Percentiles rank a stretch among this genome's conserved stretches.
Conservation (phyloP, 371 early-diverging fungal species). For the Blakeslea trispora region DNA sequence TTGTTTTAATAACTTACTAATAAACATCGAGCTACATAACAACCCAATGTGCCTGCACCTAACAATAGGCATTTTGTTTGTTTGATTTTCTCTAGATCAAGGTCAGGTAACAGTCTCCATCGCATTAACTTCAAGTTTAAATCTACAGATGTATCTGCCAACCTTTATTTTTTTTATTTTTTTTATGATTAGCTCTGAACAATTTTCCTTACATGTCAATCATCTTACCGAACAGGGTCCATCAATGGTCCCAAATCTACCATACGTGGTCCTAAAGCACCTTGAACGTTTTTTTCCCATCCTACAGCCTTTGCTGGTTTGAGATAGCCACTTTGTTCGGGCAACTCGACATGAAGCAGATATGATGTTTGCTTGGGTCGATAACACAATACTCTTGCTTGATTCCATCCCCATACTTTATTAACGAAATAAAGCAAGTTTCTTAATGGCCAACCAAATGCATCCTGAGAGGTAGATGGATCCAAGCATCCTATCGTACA, state of each 20-base stretch:
- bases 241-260: slow-evolving; percentile 81
- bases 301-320: slow-evolving; percentile 69
- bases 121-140: slow-evolving; percentile 95
- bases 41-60: slow-evolving; percentile 96
- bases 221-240: slow-evolving; percentile 64
- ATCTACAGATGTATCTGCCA: slow-evolving; percentile 89
- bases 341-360: slow-evolving; percentile 26
- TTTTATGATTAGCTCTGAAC: no score
- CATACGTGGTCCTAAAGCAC: slow-evolving; percentile 81
- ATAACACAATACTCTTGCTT: slow-evolving; percentile 71
- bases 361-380: slow-evolving; percentile 53
- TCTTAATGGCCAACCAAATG: slow-evolving; percentile 91
- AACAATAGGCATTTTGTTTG: slow-evolving; percentile 79
- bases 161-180: no score
- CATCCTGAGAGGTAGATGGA: slow-evolving; percentile 65
- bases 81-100: slow-evolving; percentile 82
- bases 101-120: slow-evolving; percentile 87
- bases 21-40: slow-evolving; percentile 84
- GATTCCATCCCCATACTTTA: slow-evolving; percentile 41
- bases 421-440: slow-evolving; percentile 76
- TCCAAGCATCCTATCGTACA: slow-evolving; percentile 78
- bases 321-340: slow-evolving; percentile 16
- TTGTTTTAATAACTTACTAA: slow-evolving; percentile 47
- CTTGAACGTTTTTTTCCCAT: slow-evolving; percentile 88
- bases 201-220: no score